Percentiles rank a stretch among this genome's conserved stretches.
Evolutionary conservation across 2,329 filamentous ascomycete species (phyloP).

Genomic region (Pseudopyricularia javanii): DNA sequence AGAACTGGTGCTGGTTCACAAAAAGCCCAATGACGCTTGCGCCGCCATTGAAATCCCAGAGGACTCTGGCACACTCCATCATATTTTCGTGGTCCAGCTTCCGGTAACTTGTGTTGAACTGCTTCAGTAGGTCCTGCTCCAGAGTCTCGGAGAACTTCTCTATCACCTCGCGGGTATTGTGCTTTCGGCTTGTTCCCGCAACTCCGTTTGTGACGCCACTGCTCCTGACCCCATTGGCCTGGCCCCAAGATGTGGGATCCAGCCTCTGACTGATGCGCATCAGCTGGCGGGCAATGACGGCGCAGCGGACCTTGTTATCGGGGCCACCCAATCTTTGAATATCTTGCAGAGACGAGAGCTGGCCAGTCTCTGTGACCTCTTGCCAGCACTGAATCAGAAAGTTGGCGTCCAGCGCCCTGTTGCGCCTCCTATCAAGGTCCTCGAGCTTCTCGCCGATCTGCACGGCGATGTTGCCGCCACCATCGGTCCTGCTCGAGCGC

Average conservation of each 20-base stretch:
- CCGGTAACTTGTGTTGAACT: slow-evolving; percentile 95
- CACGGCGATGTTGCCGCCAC: slow-evolving; percentile 78
- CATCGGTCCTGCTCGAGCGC: slow-evolving; percentile 35
- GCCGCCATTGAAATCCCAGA: slow-evolving; percentile 92
- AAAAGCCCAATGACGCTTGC: slow-evolving; percentile 91
- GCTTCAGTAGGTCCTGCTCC: slow-evolving; percentile 87
- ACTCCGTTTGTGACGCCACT: slow-evolving; percentile 38
- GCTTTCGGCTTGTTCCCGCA: slow-evolving; percentile 28
- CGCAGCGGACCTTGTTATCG: slow-evolving; percentile 88
- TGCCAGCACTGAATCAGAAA: slow-evolving; percentile 96
- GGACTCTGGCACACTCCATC: slow-evolving; percentile 88
- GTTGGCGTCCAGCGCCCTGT: slow-evolving; percentile 81
- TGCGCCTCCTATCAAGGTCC: slow-evolving; percentile 84
- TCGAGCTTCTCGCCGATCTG: slow-evolving; percentile 90
- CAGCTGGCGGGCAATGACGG: slow-evolving; percentile 84
- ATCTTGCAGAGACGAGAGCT: slow-evolving; percentile 78
- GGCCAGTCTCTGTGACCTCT: slow-evolving; percentile 81
- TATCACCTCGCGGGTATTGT: slow-evolving; percentile 75
- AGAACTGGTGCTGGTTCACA: slow-evolving; percentile 98
- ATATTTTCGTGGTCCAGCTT: slow-evolving; percentile 95
- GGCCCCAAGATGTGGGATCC: slow-evolving; percentile 63
- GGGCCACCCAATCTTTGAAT: slow-evolving; percentile 73
- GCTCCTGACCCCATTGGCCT: slow-evolving; percentile 39
- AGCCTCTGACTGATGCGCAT: slow-evolving; percentile 88
- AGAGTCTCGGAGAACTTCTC: slow-evolving; percentile 95